Base-by-base conservation (phyloP, 2,329 filamentous ascomycete genomes). In the Metarhizium brunneum region DNA sequence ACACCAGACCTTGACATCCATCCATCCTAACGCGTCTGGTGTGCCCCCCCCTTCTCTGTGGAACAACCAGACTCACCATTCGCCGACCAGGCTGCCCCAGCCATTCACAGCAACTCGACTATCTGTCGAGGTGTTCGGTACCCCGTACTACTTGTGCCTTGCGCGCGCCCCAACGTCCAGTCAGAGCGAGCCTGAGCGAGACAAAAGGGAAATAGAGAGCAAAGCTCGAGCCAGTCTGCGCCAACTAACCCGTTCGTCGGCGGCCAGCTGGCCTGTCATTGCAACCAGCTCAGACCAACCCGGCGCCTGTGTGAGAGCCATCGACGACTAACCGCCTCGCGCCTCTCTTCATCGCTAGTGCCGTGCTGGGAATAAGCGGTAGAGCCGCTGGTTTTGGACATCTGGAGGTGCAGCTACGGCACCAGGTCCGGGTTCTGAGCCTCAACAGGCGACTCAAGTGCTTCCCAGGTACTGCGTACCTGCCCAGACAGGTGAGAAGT, bases 51-150 rank as follows among this genome's bases (percentile, higher is more conserved):
- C 29, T 16, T 43, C 35, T 43, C 53, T 5, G 38, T 16, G 14
- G 11, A 14, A 58, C 61, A 61, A 62, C 62, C 62, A 64, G 59
- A 60, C 58, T 60, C 58, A 57, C 48, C 38, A 56, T 51, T 54
- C 50, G 47, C 40, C 52, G 49, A 36, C 38, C 51, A 57, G 50
- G 53, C 13, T 14, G 20, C 47, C 53, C 63, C 63, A 55, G 61
- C 59, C 63, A 61, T 58, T 64, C 61, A 63, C 55, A 59, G 55
- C 56, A 52, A 50, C 57, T 59, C 56, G 56, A 54, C 52, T 56
- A 54, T 59, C 25, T 25, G 25, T 25, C 25, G 25, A 25, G 25
- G 25, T 25, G 25, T 25, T 62, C 61, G 56, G 57, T 55, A 52
- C 43, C 20, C 45, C 52, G 16, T 20, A n/a, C 16, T 29, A 47